Evolutionary conservation across 768 basidiomycete genomes (phyloP), one percentile per base, ranked within the genome.

Genomic region (Naganishia vaughanmartiniae): DNA sequence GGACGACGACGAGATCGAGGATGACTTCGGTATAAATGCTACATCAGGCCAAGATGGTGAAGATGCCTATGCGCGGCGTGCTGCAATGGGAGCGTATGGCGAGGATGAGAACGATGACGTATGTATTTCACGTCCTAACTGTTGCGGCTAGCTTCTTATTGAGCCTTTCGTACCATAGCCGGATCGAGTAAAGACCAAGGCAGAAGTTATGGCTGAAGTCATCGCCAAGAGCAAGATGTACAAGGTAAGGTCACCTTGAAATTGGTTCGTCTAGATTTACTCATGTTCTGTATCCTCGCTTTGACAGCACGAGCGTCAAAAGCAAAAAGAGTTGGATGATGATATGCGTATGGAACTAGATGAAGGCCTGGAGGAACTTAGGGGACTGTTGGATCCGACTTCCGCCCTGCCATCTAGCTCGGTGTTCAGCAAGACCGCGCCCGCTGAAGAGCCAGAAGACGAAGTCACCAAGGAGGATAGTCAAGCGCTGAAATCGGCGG

Each of bases 131-230:
- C 28, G 24, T 1, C 14, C 10, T 26, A 7, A 42, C 14, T 17
- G 15, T 4, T 1, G 34, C 26, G n/a, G 0, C n/a, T 26, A 24
- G 39, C 36, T 34, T 24, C 69, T 63, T 4, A 63, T 45, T 14
- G 48, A 51, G 7, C 17, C 48, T n/a, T 42, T 15, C 39, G 39
- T 36, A n/a, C 17, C 17, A 31, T 4, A 93, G 91, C 89, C 89
- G 10, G 86, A 87, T 55, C 84, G 88, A 70, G 96, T 95, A 82
- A 95, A 91, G 82, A 87, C 89, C 4, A 96, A 95, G 81, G 89
- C 91, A 1, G 94, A 99, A 77, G 91, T 97, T 72, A 98, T 99
- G 96, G 87, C 90, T 0, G 96, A 99, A 80, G 90, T 99, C 39
- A 92, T 99, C 54, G 90, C 92, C 0, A 99, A 98, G 82, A 94